These are phyloP conservation scores for Lepiota brunneoincarnata DNA, from an alignment of 768 basidiomycete species.

Conservation along the genomic window DNA sequence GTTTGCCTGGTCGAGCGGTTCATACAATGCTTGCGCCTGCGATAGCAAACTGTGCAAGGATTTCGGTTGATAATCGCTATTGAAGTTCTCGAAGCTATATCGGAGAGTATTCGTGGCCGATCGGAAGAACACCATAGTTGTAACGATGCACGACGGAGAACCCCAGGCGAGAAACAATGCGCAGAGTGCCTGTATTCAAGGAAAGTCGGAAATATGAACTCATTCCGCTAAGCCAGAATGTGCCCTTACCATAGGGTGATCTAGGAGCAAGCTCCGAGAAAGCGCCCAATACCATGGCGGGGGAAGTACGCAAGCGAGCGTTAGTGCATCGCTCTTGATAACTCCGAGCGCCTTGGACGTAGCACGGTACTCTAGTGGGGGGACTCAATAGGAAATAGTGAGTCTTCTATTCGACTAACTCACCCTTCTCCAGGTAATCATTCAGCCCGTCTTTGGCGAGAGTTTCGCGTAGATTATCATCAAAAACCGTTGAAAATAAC, in stretches of 20 bases:
- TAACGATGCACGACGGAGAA: slow-evolving; percentile 25
- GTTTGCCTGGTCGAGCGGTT: slow-evolving; percentile 10
- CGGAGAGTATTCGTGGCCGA: slow-evolving; percentile 23
- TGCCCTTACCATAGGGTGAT: slow-evolving; percentile 35
- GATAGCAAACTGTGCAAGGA: slow-evolving; percentile 11
- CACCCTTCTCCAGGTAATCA: slow-evolving; percentile 29
- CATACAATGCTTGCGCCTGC: slow-evolving; percentile 20
- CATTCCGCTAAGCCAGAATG: too few relatives aligned
- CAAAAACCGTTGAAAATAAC: slow-evolving; percentile 38
- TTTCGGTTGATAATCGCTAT: slow-evolving; percentile 1
- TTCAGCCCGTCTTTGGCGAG: slow-evolving; percentile 35
- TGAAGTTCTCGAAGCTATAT: slow-evolving; percentile 13
- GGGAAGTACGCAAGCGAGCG: slow-evolving; percentile 26
- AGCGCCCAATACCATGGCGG: slow-evolving; percentile 39
- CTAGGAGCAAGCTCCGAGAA: slow-evolving; percentile 22
- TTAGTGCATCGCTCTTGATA: slow-evolving; percentile 24
- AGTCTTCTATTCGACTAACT: not conserved
- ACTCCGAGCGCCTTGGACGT: slow-evolving; percentile 28
- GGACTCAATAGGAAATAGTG: not conserved
- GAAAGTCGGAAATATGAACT: not conserved
- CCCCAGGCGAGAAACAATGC: slow-evolving; percentile 19
- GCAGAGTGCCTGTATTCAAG: slow-evolving; percentile 19
- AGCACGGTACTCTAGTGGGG: slow-evolving; percentile 31
- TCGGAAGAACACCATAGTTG: slow-evolving; percentile 32
- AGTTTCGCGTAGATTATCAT: slow-evolving; percentile 28